A percentile compares a stretch with the other conserved stretches of the same genome.
phyloP scores from a whole-genome alignment of 2,329 filamentous ascomycete species.

The Geosmithia flava region DNA sequence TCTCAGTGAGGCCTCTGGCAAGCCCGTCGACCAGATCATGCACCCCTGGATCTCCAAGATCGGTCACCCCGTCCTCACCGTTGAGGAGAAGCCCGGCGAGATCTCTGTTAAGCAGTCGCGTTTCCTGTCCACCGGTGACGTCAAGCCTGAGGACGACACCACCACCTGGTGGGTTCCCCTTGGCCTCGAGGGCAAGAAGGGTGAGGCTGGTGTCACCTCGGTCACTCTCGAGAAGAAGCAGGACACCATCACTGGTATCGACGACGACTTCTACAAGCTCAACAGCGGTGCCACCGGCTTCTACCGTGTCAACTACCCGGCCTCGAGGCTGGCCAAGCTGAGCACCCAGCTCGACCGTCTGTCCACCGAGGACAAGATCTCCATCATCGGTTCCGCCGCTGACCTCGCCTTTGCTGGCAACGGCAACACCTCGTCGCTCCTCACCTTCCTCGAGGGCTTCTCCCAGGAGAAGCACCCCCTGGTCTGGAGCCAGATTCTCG shows the following conservation, averaged over 20 bases:
- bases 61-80: conserved; percentile 81
- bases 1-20: conserved; percentile 73
- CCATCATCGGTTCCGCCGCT: conserved; percentile 78
- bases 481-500: conserved; percentile 79
- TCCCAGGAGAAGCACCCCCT: conserved; percentile 70
- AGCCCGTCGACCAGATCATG: conserved; percentile 83
- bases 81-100: conserved; percentile 72
- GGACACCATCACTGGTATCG: conserved; percentile 61
- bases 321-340: conserved; percentile 69
- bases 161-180: conserved; percentile 98
- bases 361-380: conserved; percentile 81
- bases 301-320: conserved; percentile 88
- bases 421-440: conserved; percentile 65
- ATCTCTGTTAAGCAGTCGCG: conserved; percentile 75
- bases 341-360: conserved; percentile 65
- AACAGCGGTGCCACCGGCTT: conserved; percentile 83
- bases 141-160: conserved; percentile 79
- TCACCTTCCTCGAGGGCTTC: conserved; percentile 81
- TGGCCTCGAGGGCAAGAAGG: conserved; percentile 64
- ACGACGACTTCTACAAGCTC: conserved; percentile 81
- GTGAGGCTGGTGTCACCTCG: conserved; percentile 47
- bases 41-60: conserved; percentile 91
- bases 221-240: conserved; percentile 64
- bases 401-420: conserved; percentile 83
- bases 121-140: conserved; percentile 85